Evolutionary conservation across 768 basidiomycete genomes (phyloP).

Genomic region (Candolleomyces efflorescens): DNA sequence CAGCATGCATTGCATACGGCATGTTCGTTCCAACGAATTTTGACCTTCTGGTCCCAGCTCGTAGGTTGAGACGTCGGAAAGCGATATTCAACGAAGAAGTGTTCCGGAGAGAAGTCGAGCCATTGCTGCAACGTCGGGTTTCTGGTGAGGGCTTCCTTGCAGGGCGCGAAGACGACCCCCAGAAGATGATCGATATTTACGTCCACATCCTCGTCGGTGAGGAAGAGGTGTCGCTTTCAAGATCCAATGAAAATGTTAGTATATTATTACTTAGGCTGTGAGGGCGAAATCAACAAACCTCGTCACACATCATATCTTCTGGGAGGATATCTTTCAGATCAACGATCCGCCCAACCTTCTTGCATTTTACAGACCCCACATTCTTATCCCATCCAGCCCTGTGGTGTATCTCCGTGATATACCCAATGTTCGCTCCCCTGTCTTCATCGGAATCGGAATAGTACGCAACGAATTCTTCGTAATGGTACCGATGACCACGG

Average conservation of each 20-base stretch:
- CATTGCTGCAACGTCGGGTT: slow-evolving; percentile 34
- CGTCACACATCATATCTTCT: slow-evolving; percentile 41
- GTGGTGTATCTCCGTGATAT: slow-evolving; percentile 27
- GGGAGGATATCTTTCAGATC: slow-evolving; percentile 38
- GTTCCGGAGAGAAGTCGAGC: slow-evolving; percentile 48
- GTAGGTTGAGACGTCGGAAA: slow-evolving; percentile 39
- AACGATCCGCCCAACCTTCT: slow-evolving; percentile 47
- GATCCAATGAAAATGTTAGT: not conserved
- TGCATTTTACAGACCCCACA: slow-evolving; percentile 24
- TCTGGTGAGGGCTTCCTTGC: slow-evolving; percentile 25
- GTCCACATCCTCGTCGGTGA: slow-evolving; percentile 42
- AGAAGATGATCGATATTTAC: slow-evolving; percentile 38
- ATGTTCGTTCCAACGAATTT: slow-evolving; percentile 31
- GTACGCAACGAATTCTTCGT: slow-evolving; percentile 58
- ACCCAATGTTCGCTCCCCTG: slow-evolving; percentile 51
- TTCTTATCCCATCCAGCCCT: slow-evolving; percentile 6
- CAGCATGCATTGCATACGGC: slow-evolving; percentile 46
- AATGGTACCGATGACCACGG: slow-evolving; percentile 49
- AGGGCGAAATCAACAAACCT: slow-evolving; percentile 35
- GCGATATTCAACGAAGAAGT: slow-evolving; percentile 53
- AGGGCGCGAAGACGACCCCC: slow-evolving; percentile 44
- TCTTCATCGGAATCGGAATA: slow-evolving; percentile 24
- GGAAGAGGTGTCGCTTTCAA: slow-evolving; percentile 54
- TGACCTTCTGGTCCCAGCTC: slow-evolving; percentile 33
- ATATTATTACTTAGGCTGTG: not conserved